phyloP scores from a whole-genome alignment of 2,329 filamentous ascomycete species.

The Colletotrichum tamarilloi region DNA sequence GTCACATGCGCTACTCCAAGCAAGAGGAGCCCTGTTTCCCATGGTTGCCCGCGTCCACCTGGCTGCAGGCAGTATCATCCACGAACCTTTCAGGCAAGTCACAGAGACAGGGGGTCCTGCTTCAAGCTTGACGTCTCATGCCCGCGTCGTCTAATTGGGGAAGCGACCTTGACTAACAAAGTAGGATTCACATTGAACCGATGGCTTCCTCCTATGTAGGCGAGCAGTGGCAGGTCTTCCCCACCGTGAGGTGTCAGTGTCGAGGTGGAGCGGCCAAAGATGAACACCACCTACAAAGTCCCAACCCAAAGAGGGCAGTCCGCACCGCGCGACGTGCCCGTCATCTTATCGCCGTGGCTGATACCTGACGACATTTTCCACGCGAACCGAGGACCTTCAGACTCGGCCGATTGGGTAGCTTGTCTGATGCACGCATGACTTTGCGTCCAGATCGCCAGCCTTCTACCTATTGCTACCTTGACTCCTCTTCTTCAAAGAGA shows the following conservation, averaged over 20 bases:
- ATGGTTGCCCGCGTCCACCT: constrained; percentile 23
- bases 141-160: not conserved
- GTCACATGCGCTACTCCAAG: constrained; percentile 39
- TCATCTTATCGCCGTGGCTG: constrained; percentile 16
- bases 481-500: not conserved
- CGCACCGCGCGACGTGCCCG: constrained; percentile 16
- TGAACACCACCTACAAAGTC: not conserved
- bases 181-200: not conserved
- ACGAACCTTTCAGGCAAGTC: constrained; percentile 19
- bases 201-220: not conserved
- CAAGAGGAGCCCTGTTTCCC: constrained; percentile 27
- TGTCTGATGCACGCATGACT: constrained; percentile 26
- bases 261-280: constrained; percentile 2
- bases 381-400: constrained; percentile 5
- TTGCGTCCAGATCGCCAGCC: constrained; percentile 13
- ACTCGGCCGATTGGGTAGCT: constrained; percentile 25
- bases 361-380: constrained; percentile 12
- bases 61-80: constrained; percentile 3
- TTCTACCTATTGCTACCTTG: not conserved
- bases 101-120: not conserved
- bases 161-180: not conserved
- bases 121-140: not conserved
- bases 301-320: constrained; percentile 5
- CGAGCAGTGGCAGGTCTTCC: not conserved
- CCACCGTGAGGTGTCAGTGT: constrained; percentile 10